Conservation (phyloP, 2,329 filamentous ascomycete genomes). For the Colletotrichum sp. region DNA sequence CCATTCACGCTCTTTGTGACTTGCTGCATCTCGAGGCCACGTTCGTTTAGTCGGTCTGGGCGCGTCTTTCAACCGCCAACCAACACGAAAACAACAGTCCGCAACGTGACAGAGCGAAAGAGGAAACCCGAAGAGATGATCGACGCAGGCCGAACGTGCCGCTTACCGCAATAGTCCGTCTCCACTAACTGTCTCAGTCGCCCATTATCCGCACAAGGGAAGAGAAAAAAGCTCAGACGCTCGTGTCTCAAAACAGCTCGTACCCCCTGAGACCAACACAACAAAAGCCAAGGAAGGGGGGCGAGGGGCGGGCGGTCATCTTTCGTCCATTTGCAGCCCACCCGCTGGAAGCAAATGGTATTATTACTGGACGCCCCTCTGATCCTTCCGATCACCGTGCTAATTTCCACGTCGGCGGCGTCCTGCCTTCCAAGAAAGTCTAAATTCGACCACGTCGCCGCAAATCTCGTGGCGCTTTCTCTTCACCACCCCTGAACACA, state of each 20-base stretch:
- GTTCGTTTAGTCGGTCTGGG: background rate
- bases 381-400: constrained; percentile 3
- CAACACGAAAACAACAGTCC: background rate
- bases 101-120: background rate
- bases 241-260: background rate
- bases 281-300: background rate
- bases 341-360: background rate
- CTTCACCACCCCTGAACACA: background rate
- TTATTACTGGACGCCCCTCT: background rate
- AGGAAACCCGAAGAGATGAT: background rate
- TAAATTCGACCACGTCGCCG: background rate
- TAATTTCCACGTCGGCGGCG: constrained; percentile 14
- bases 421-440: background rate
- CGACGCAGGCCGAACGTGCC: background rate
- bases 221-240: background rate
- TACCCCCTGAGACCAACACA: background rate
- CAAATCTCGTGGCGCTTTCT: background rate
- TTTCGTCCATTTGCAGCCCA: background rate
- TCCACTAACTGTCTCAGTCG: background rate
- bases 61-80: background rate
- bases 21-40: background rate
- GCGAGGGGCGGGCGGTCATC: background rate
- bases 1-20: background rate
- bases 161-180: background rate
- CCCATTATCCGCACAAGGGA: background rate